phyloP scores from a whole-genome alignment of 176 grass and related monocot genomes.

The Poa pratensis region DNA sequence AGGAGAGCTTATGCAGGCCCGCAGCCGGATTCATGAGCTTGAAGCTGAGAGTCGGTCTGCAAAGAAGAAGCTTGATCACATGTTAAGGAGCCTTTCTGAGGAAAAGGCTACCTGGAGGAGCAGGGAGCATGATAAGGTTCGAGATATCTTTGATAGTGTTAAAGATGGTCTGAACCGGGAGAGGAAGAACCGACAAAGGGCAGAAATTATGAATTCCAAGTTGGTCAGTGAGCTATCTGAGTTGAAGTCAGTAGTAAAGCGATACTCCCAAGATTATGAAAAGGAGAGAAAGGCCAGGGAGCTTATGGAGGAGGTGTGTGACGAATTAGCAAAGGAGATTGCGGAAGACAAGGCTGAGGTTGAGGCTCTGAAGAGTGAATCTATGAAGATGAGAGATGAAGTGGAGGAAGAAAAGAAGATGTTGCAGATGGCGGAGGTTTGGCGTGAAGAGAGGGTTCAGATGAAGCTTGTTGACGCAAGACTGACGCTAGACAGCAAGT shows the following conservation, averaged over 20 bases:
- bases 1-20: conserved; percentile 58
- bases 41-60: conserved; percentile 51
- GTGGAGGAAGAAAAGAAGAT: conserved; percentile 89
- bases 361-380: conserved; percentile 76
- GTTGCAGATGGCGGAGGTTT: conserved; percentile 97
- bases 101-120: conserved; percentile 66
- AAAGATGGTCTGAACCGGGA: conserved; percentile 67
- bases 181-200: conserved; percentile 60
- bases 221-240: conserved; percentile 60
- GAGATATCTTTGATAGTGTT: conserved; percentile 55
- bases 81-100: conserved; percentile 61
- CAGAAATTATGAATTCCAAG: conserved; percentile 66
- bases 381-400: conserved; percentile 70
- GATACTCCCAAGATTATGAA: conserved; percentile 67
- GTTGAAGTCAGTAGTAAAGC: conserved; percentile 55
- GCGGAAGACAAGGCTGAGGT: conserved; percentile 78
- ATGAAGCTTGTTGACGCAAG: conserved; percentile 97
- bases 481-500: conserved; percentile 79
- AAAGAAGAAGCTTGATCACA: conserved; percentile 69
- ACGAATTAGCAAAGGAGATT: conserved; percentile 78
- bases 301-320: conserved; percentile 76
- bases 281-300: conserved; percentile 77
- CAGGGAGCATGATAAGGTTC: conserved; percentile 70
- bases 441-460: conserved; percentile 96
- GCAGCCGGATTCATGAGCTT: conserved; percentile 52